Evolutionary conservation across 257 asterid species (phyloP), one percentile per base, ranked within the genome.

Genomic region (Ocimum tenuiflorum): DNA sequence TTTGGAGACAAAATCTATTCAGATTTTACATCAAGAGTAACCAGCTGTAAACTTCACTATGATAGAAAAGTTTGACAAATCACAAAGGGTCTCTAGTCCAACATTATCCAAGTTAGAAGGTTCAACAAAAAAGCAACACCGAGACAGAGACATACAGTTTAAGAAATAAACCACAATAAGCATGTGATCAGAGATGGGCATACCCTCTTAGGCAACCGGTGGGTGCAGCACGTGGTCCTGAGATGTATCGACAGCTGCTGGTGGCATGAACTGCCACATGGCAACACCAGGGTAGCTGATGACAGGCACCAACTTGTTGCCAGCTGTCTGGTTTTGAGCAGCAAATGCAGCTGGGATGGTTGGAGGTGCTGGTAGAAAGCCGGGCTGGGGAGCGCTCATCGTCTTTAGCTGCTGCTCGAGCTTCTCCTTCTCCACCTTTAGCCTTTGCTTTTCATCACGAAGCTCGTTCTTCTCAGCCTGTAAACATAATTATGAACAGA

Each of bases 251-350:
- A 91, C 95, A 39, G 96, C 88, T 29, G 96, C 95, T 42, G 98
- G 98, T 8, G 98, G 97, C 97, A 92, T 80, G 85, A 89, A 91
- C 70, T 89, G 98, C 98, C 98, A 91, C 97, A 91, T 92, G 23
- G 96, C 94, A 4, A 85, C 89, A n/a, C 97, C 97, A 8, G 98
- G 98, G 76, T 92, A 87, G 49, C 95, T 80, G 78, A 89, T 80
- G 72, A 91, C 60, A 0, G 98, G 97, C 61, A 92, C 91, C 83
- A 89, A 41, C 73, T 91, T 91, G 87, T 82, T 87, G 68, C 89
- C 95, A 3, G 76, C 65, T 19, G 79, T 83, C 75, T 83, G 95
- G 77, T 80, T 77, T 61, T 83, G 94, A 47, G 91, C 78, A 31
- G 94, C 91, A 70, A 78, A 87, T 12, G 91, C 82, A 58, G 89